Base-by-base conservation (phyloP, 1,284 basidiomycete genomes). In the Abortiporus biennis region DNA sequence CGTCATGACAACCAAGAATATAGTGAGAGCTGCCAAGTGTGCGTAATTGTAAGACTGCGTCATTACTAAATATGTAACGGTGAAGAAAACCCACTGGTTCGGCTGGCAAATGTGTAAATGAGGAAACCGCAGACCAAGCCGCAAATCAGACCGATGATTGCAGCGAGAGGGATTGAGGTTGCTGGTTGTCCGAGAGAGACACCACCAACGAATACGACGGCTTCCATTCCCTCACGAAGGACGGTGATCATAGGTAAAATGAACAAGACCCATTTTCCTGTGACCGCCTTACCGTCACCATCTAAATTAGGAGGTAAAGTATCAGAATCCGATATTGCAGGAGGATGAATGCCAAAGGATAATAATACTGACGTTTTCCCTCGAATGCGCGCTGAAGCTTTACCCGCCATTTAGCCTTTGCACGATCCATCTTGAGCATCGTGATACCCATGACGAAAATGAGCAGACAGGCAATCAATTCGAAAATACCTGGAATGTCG, bases 161-260 rank as follows among this genome's bases (percentile, higher is more conserved):
- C 78, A 4, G 93, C 86, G 38, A 96, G 82, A 1, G 93, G 93
- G 55, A 96, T 94, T 3, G 92, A 78, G 1, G 73, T 77, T 2
- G 87, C 92, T 2, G 78, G 69, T 56, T 89, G 76, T 29, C 83
- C 83, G 34, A 96, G 80, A 2, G 92, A 82, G 32, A 95, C 92
- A 45, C 93, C 92, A 15, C 92, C 89, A 40, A 96, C 91, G 58
- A 96, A 96, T 48, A 97, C 72, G 45, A 96, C 85, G 1, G 89
- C 92, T 63, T 97, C 93, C 51, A 96, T 72, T 69, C 92, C 93
- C 69, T 97, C 93, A 52, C 93, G 83, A 30, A 94, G 69, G 29
- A 97, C 88, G 3, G 92, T 95, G 57, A 96, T 78, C 51, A 93
- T 65, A 0, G 93, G 93, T 5, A 97, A 72, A 40, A 93, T 56